Base-by-base conservation (phyloP, 495 filamentous ascomycete genomes). In the Daldinia loculata region DNA sequence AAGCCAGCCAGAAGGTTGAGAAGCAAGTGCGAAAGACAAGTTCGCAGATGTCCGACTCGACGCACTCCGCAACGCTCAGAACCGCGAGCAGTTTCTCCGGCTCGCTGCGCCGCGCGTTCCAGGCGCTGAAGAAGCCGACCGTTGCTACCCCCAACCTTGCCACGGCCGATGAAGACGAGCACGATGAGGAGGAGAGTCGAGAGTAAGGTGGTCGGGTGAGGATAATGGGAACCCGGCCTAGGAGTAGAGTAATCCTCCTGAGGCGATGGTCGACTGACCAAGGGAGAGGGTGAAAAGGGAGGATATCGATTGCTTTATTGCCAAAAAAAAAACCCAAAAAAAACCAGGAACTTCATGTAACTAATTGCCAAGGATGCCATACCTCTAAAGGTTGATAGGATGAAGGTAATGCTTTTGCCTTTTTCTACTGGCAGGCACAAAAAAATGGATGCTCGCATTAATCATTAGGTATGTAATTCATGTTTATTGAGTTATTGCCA, bases 41-140 rank as follows among this genome's bases (percentile, higher is more conserved):
- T 32, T 26, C 9, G 4, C 51, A 36, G 36, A 7, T 39, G 52
- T 29, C 8, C 39, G 22, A 29, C 27, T 14, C 38, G n/a, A 1
- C n/a, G 17, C 4, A 4, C 9, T 22, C 53, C 6, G 30, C 17
- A 0, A 32, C 29, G 12, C 43, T 41, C 56, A 15, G 52, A 32
- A 1, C 64, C 5, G 24, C 34, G 9, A 1, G 19, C 3, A 72
- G 70, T 27, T 69, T 72, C 41, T 17, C 56, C 5, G 70, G 65
- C 2, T 68, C 65, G 0, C 57, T 72, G 7, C 65, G 70, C 51
- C 70, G 70, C 64, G 65, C 70, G 1, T 72, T 72, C 32, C 29
- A 69, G 29, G 61, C 56, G 5, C 29, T 72, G 22, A 71, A 60
- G 63, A 67, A 48, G 17, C 24, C 52, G 0, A 29, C 58, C 4